Evolutionary conservation across 2,329 filamentous ascomycete species (phyloP).

Genomic region (Emergomyces orientalis): DNA sequence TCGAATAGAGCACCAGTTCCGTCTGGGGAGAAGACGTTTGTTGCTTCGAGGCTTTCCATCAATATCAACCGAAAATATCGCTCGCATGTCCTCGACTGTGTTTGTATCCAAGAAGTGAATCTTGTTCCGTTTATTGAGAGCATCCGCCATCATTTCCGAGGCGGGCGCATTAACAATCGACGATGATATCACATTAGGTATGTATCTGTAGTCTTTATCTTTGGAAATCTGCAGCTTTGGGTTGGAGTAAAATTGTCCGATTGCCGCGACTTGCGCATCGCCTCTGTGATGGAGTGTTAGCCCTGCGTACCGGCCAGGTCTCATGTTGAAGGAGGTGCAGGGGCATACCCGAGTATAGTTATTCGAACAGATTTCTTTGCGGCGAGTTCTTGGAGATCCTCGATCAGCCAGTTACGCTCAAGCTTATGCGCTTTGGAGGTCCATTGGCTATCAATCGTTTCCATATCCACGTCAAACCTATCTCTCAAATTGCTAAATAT

Average conservation of each 20-base stretch:
- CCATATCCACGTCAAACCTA: conserved; percentile 82
- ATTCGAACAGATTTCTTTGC: conserved; percentile 86
- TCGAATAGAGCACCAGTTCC: conserved; percentile 93
- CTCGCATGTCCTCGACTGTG: conserved; percentile 93
- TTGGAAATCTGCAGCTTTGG: conserved; percentile 73
- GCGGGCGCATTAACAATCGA: conserved; percentile 90
- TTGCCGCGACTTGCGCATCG: conserved; percentile 83
- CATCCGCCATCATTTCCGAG: conserved; percentile 76
- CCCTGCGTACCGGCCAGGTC: neutral
- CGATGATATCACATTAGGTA: conserved; percentile 90
- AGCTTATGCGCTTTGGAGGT: conserved; percentile 89
- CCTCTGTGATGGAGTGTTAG: conserved; percentile 48
- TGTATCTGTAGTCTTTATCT: conserved; percentile 88
- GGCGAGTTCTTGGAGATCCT: conserved; percentile 86
- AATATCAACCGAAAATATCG: conserved; percentile 80
- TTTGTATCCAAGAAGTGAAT: conserved; percentile 55
- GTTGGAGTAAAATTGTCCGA: conserved; percentile 93
- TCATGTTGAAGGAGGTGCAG: conserved; percentile 14
- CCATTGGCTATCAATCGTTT: conserved; percentile 95
- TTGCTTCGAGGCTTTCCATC: conserved; percentile 88
- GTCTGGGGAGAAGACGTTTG: conserved; percentile 72
- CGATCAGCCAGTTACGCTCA: conserved; percentile 76
- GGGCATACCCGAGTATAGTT: conserved; percentile 64
- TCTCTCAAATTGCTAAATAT: conserved; percentile 72
- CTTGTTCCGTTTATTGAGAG: conserved; percentile 87